phyloP scores from a whole-genome alignment of 768 basidiomycete species.

The Pisolithus tinctorius region DNA sequence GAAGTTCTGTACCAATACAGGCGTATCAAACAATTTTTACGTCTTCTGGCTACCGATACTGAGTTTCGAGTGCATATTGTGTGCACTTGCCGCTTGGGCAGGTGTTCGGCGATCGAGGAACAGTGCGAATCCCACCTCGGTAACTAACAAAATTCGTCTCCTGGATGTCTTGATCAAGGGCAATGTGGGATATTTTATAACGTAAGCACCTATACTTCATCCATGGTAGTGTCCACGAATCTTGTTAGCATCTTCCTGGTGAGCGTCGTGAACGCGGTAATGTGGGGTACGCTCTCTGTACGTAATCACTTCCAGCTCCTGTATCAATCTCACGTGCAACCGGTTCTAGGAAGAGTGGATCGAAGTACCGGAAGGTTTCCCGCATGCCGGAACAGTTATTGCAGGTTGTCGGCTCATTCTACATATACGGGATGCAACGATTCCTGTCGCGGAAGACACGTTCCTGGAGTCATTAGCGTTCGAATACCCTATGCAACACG shows the following conservation, averaged over 20 bases:
- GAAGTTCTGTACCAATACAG: slow-evolving; percentile 36
- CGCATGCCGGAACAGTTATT: not conserved
- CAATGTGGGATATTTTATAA: slow-evolving; percentile 3
- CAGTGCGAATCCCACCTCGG: not conserved
- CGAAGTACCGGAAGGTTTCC: slow-evolving; percentile 3
- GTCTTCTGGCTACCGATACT: slow-evolving; percentile 59
- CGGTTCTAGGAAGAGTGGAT: not conserved
- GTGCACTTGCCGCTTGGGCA: slow-evolving; percentile 42
- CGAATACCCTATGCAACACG: not conserved
- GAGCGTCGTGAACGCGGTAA: not conserved
- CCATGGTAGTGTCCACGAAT: not conserved
- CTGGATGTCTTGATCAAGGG: slow-evolving; percentile 2
- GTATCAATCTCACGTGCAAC: not conserved
- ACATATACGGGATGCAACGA: not conserved
- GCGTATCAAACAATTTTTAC: slow-evolving; percentile 39
- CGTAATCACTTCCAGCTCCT: not conserved
- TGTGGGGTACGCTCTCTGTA: slow-evolving; percentile 2
- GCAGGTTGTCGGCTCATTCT: slow-evolving; percentile 3
- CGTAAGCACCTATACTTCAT: not conserved
- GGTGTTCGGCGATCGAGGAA: slow-evolving; percentile 38
- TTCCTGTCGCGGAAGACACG: not conserved
- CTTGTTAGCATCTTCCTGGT: not conserved
- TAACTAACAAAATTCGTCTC: slow-evolving; percentile 12
- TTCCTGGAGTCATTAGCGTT: not conserved
- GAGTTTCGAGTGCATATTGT: slow-evolving; percentile 46